Base-by-base conservation (phyloP, 768 basidiomycete species). In the Pholiota microspora region DNA sequence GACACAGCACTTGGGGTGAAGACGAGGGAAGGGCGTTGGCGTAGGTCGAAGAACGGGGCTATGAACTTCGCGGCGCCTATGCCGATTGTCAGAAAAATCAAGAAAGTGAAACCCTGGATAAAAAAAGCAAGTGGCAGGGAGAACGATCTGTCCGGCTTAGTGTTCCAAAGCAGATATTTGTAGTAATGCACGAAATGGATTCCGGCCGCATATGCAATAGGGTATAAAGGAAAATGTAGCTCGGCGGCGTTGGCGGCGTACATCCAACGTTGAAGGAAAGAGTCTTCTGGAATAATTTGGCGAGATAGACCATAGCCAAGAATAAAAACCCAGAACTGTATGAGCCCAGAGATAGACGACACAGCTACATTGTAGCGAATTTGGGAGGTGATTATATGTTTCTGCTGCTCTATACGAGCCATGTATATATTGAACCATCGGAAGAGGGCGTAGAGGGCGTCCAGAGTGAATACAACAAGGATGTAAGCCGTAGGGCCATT, bases 401-500 rank as follows among this genome's bases (percentile, higher is more conserved):
- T 32, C 2, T 27, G 15, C 6, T 3, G 0, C 3, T 25, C 25
- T 7, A 15, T 13, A 13, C 49, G 34, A 12, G 4, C 9, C 4
- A 13, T n/a, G 3, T n/a, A 1, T 2, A 27, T 7, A 8, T 36
- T 35, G 36, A 50, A 13, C 21, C 3, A 9, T 1, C 10, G n/a
- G 12, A 28, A 25, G n/a, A 40, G 8, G 13, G 35, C 10, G 13
- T 36, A 27, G 13, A n/a, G 27, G 25, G 25, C 38, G 27, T 50
- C 49, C 7, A 50, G 25, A 15, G 49, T 24, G 27, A 50, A 25
- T 7, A 50, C 9, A 23, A 36, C 49, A 18, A 50, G 23, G 12
- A 50, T 25, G n/a, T 28, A 50, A 16, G 4, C 5, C n/a, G 49
- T 50, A n/a, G 49, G 49, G 8, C 49, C 49, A 15, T 50, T 38